phyloP scores from a whole-genome alignment of 192 early-diverging fungal species.

The Rhizophagus prolifer region DNA sequence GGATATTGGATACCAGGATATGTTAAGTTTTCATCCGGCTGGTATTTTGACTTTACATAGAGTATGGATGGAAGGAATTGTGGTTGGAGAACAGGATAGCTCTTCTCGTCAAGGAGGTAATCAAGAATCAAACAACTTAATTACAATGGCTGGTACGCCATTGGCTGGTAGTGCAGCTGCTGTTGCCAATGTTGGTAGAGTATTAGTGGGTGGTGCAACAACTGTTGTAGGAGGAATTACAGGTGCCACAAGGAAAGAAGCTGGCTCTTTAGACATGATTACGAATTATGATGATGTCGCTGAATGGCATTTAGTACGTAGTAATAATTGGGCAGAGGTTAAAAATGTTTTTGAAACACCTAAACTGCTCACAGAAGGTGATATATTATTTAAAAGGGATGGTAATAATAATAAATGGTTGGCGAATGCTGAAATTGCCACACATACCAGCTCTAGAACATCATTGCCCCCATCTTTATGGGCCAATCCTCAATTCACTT shows the following conservation, averaged over 20 bases:
- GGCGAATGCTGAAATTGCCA: slow-evolving; percentile 53
- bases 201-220: slow-evolving; percentile 22
- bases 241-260: slow-evolving; percentile 18
- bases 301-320: slow-evolving; percentile 53
- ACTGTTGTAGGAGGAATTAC: slow-evolving; percentile 21
- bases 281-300: slow-evolving; percentile 57
- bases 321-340: slow-evolving; percentile 49
- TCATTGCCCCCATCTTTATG: slow-evolving; percentile 47
- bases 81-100: not conserved
- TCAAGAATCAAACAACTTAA: slow-evolving; percentile 11
- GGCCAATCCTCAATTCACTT: slow-evolving; percentile 49
- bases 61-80: slow-evolving; percentile 41
- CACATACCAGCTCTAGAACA: slow-evolving; percentile 38
- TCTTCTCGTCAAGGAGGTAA: slow-evolving; percentile 4
- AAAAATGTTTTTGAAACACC: slow-evolving; percentile 31
- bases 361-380: slow-evolving; percentile 5
- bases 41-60: slow-evolving; percentile 59
- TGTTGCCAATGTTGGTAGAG: slow-evolving; percentile 29
- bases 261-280: slow-evolving; percentile 50
- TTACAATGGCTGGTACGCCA: not conserved
- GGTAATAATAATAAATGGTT: slow-evolving; percentile 39
- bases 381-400: slow-evolving; percentile 13
- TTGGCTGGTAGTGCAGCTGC: slow-evolving; percentile 20
- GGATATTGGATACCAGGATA: slow-evolving; percentile 46
- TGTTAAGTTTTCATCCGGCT: slow-evolving; percentile 56